Evolutionary conservation across 2,329 filamentous ascomycete genomes (phyloP), one percentile per base, ranked within the genome.

Genomic region (Xylaria sp.): DNA sequence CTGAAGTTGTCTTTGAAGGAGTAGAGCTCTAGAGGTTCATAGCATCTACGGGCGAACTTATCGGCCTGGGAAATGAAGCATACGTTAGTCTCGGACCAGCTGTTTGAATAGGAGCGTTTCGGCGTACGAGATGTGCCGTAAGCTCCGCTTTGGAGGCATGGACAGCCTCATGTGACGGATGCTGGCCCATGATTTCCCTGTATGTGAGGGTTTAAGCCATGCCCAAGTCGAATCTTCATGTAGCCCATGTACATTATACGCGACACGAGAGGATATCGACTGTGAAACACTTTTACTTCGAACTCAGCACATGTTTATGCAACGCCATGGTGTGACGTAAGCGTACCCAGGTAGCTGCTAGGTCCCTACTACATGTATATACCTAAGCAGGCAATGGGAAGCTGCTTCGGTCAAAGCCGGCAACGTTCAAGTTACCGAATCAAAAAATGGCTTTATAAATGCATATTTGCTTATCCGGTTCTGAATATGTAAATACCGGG

Each of bases 1-100:
- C 86, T 86, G 82, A 94, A 94, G 75, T 93, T 91, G 77, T 92
- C 89, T 74, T 90, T 90, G 80, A 93, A 89, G 39, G 88, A 92
- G 80, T 92, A 92, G 36, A 92, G 82, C 79, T 94, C 92, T 65
- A 94, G 84, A 1, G 89, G 86, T 0, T 89, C 89, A 80, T 92
- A 93, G 80, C 90, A 92, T 75, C 89, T 90, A 67, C 89, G 86
- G 64, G 89, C 90, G 78, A 94, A 93, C 73, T 82, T 86, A 64
- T 83, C 80, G 71, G 88, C 88, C 89, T 91, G 67, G 20, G 28
- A 49, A 41, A 54, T 33, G 5, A 18, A 62, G 54, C 13, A 48
- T n/a, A 31, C 23, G 25, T 67, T 28, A 71, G 60, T 62, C 31
- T 33, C 20, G 36, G 12, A 28, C 23, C 8, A n/a, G n/a, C 33